Evolutionary conservation across 1,284 basidiomycete genomes (phyloP).

Genomic region (Sanguinoderma infundibulare): DNA sequence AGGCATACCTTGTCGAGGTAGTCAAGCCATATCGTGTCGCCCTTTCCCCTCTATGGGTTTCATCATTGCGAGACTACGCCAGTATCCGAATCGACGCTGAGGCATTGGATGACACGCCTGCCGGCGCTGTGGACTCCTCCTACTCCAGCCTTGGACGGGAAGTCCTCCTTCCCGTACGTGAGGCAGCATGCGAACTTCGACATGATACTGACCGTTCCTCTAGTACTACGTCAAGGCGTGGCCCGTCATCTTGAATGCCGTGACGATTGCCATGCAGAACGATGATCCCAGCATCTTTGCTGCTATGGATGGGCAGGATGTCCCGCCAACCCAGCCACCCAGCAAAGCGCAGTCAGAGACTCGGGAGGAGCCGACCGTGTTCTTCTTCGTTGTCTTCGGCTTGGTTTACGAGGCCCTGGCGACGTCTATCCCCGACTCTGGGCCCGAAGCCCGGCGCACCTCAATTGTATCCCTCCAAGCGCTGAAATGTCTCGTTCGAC

Average conservation of each 20-base stretch:
- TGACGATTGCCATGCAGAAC: conserved; percentile 80
- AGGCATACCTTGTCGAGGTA: conserved; percentile 82
- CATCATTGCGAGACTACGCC: conserved; percentile 90
- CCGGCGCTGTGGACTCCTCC: conserved; percentile 78
- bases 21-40: conserved; percentile 81
- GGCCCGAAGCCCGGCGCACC: conserved; percentile 46
- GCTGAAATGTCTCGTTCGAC: conserved; percentile 78
- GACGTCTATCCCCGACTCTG: conserved; percentile 56
- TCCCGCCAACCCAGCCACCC: conserved; percentile 26
- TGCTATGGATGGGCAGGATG: conserved; percentile 82
- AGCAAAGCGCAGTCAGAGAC: conserved; percentile 32
- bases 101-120: conserved; percentile 66
- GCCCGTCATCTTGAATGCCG: conserved; percentile 85
- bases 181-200: too few species aligned
- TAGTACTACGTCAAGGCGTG: conserved; percentile 91
- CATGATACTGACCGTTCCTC: conserved; percentile 6
- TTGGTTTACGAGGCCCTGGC: conserved; percentile 91
- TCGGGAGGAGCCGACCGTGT: conserved; percentile 76
- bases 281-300: conserved; percentile 72
- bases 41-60: conserved; percentile 88
- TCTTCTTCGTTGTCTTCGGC: conserved; percentile 92
- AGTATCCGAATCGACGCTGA: conserved; percentile 90
- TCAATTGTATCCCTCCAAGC: conserved; percentile 79
- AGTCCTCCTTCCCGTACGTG: conserved; percentile 83
- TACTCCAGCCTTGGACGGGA: conserved; percentile 90